phyloP scores from a whole-genome alignment of 495 filamentous ascomycete genomes.

The Aspergillus steynii region DNA sequence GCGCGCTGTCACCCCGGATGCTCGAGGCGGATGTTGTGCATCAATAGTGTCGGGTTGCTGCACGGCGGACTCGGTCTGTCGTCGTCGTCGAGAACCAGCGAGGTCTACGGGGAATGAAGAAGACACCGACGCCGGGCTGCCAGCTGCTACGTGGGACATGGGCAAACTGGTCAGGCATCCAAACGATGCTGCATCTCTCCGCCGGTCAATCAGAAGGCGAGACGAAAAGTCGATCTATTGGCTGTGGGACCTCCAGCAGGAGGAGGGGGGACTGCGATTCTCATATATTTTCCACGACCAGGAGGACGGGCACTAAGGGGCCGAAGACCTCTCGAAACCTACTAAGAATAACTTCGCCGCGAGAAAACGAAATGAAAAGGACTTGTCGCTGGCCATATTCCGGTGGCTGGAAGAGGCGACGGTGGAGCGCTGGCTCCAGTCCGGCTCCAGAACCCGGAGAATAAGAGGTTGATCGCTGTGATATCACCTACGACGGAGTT shows the following conservation, averaged over 20 bases:
- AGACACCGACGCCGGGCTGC: slow-evolving; percentile 13
- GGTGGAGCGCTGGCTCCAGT: slow-evolving; percentile 13
- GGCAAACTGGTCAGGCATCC: slow-evolving; percentile 29
- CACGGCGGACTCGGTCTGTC: slow-evolving; percentile 26
- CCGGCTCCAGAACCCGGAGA: slow-evolving; percentile 20
- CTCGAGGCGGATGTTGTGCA: slow-evolving; percentile 8
- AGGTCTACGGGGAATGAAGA: slow-evolving; percentile 13
- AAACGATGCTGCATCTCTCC: slow-evolving; percentile 16
- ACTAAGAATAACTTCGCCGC: neutral
- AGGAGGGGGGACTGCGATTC: neutral
- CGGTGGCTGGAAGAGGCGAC: slow-evolving; percentile 15
- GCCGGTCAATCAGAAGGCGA: slow-evolving; percentile 12
- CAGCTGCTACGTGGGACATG: slow-evolving; percentile 22
- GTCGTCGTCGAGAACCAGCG: slow-evolving; percentile 14
- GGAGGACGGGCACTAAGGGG: neutral
- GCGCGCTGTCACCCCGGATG: slow-evolving; percentile 1
- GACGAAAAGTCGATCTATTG: slow-evolving; percentile 17
- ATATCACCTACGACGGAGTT: slow-evolving; percentile 12
- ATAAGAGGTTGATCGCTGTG: slow-evolving; percentile 17
- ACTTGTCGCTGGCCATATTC: slow-evolving; percentile 8
- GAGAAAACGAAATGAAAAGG: slow-evolving; percentile 17
- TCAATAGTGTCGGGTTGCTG: slow-evolving; percentile 12
- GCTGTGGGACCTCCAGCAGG: slow-evolving; percentile 11
- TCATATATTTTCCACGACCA: neutral
- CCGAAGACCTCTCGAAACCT: neutral